phyloP scores from a whole-genome alignment of 768 basidiomycete species.

The Atractiella rhizophila region DNA sequence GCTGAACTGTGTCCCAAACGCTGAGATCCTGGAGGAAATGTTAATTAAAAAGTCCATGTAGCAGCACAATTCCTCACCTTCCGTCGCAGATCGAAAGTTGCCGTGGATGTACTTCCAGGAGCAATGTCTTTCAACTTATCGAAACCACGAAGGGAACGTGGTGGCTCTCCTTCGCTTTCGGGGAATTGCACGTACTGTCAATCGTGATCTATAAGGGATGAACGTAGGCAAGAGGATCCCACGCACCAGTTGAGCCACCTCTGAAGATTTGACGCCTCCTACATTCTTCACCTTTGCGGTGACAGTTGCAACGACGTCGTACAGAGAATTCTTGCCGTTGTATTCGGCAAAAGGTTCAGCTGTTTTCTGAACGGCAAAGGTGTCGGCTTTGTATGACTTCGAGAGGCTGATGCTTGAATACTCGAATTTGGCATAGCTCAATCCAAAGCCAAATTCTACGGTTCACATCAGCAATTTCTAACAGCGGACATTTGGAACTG shows the following conservation, averaged over 20 bases:
- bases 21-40: no score
- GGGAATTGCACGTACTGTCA: constrained; percentile 20
- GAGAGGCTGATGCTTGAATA: constrained; percentile 9
- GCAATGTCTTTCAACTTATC: constrained; percentile 16
- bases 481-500: not conserved
- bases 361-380: constrained; percentile 19
- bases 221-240: no score
- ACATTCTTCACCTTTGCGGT: constrained; percentile 21
- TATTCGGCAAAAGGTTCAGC: constrained; percentile 19
- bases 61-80: no score
- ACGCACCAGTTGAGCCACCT: constrained; percentile 23
- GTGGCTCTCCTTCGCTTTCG: constrained; percentile 18
- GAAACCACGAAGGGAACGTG: constrained; percentile 20
- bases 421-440: constrained; percentile 5
- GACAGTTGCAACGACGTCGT: constrained; percentile 18
- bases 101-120: constrained; percentile 15
- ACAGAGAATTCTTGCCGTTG: constrained; percentile 13
- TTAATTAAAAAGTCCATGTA: no score
- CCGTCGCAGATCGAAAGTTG: constrained; percentile 15
- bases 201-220: no score
- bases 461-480: not conserved
- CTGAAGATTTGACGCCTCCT: constrained; percentile 19
- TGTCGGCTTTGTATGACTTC: constrained; percentile 12
- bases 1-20: constrained; percentile 7
- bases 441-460: constrained; percentile 20